Conservation (phyloP, 1,284 basidiomycete genomes). For the Fomitopsis schrenkii region DNA sequence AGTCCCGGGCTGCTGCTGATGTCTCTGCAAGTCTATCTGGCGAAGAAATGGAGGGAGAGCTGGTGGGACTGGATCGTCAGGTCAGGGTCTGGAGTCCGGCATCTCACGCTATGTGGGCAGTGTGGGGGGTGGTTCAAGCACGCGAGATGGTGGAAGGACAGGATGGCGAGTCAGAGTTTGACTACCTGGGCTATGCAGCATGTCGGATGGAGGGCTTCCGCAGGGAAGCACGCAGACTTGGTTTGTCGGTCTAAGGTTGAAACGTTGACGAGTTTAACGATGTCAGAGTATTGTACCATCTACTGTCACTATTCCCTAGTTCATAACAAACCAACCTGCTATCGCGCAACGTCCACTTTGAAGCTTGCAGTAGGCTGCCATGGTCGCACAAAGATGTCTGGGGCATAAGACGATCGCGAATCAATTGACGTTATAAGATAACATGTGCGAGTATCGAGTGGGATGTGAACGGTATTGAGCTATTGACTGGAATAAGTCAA, state of each 20-base stretch:
- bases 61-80: slow-evolving; percentile 64
- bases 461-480: slow-evolving; percentile 18
- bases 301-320: too few species aligned
- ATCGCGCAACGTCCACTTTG: too few species aligned
- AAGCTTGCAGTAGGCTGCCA: too few species aligned
- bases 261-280: too few species aligned
- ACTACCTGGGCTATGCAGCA: slow-evolving; percentile 71
- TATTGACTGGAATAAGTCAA: slow-evolving; percentile 33
- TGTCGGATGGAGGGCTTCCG: slow-evolving; percentile 64
- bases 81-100: slow-evolving; percentile 85
- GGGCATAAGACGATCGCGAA: background rate
- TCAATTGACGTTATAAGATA: slow-evolving; percentile 33
- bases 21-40: slow-evolving; percentile 16
- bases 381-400: background rate
- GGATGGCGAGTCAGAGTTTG: slow-evolving; percentile 63
- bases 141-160: slow-evolving; percentile 72
- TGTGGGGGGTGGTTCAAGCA: slow-evolving; percentile 92
- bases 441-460: slow-evolving; percentile 26
- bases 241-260: slow-evolving; percentile 27
- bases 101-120: slow-evolving; percentile 84
- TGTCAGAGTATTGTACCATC: too few species aligned
- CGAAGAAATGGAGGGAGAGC: slow-evolving; percentile 34
- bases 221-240: slow-evolving; percentile 47
- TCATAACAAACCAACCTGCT: too few species aligned
- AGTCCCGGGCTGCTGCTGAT: slow-evolving; percentile 24